Percentiles rank a stretch among this genome's conserved stretches.
phyloP scores from a whole-genome alignment of 371 early-diverging fungal species.

The Gilbertella persicaria region DNA sequence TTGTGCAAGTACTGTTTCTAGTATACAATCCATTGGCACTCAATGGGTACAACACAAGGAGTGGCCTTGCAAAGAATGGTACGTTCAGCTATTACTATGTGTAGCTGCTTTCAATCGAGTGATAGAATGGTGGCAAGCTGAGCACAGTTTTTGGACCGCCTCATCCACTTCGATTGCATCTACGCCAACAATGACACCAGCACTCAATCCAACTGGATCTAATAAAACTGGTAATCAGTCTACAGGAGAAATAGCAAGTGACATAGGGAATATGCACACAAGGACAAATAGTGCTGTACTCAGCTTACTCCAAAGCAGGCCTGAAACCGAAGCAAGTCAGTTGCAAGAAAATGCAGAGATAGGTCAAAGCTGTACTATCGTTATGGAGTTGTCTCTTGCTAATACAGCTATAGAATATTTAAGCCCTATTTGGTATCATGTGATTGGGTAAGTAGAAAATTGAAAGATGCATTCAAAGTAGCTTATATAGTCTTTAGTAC shows the following conservation, averaged over 20 bases:
- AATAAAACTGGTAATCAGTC: no score
- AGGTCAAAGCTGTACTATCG: constrained; percentile 62
- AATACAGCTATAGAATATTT: constrained; percentile 52
- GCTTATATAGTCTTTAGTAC: constrained; percentile 27
- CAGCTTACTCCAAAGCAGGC: neutral
- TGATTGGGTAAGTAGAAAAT: constrained; percentile 49
- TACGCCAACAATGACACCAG: constrained; percentile 1
- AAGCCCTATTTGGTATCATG: constrained; percentile 63
- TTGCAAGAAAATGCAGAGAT: constrained; percentile 54
- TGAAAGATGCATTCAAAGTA: neutral
- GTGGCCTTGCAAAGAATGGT: constrained; percentile 64
- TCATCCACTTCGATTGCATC: neutral
- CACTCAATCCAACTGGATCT: neutral
- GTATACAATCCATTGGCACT: constrained; percentile 49
- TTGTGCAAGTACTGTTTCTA: constrained; percentile 56
- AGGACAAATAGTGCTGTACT: constrained; percentile 14
- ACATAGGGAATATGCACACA: neutral
- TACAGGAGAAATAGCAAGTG: no score
- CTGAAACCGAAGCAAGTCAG: constrained; percentile 8
- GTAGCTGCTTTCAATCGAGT: constrained; percentile 63
- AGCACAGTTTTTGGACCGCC: constrained; percentile 46
- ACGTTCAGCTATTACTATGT: constrained; percentile 54
- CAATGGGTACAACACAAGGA: constrained; percentile 57
- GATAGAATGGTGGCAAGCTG: constrained; percentile 66
- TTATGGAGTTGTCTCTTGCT: constrained; percentile 63